Percentiles rank a stretch among this genome's conserved stretches.
Conservation (phyloP, 139 green algal species). For the Ettlia oleoabundans region DNA sequence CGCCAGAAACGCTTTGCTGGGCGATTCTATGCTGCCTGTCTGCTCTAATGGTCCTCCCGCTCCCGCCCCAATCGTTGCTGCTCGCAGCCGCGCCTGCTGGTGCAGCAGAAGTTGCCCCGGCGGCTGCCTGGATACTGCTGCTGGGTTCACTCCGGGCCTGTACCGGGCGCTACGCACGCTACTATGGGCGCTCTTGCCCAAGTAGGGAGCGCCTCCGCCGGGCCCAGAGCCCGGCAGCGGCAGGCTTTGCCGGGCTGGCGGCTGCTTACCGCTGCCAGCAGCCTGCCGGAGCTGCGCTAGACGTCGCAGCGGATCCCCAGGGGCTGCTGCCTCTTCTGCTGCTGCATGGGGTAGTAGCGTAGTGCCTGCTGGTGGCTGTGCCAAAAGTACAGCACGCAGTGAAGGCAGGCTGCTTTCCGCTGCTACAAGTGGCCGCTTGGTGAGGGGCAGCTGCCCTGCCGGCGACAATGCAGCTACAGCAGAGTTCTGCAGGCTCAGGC, state of each 20-base stretch:
- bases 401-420: neutral
- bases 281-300: conserved; percentile 28
- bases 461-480: neutral
- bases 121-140: neutral
- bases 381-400: neutral
- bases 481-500: neutral
- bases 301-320: conserved; percentile 26
- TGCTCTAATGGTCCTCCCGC: neutral
- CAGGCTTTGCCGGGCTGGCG: neutral
- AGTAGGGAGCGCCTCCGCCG: neutral
- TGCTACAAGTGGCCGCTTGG: neutral
- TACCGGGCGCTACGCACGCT: conserved; percentile 18
- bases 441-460: neutral
- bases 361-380: neutral
- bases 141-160: conserved; percentile 16
- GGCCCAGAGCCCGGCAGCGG: too few species aligned
- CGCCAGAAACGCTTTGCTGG: conserved; percentile 8
- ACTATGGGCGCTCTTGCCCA: neutral
- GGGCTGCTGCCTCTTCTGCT: neutral
- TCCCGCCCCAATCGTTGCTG: neutral
- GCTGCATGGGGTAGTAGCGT: too few species aligned
- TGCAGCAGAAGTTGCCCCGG: neutral
- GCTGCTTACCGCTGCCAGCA: conserved; percentile 1
- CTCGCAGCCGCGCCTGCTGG: neutral
- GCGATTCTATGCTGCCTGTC: neutral